Base-by-base conservation (phyloP, 176 grass and related monocot genomes). In the Hordeum vulgare region DNA sequence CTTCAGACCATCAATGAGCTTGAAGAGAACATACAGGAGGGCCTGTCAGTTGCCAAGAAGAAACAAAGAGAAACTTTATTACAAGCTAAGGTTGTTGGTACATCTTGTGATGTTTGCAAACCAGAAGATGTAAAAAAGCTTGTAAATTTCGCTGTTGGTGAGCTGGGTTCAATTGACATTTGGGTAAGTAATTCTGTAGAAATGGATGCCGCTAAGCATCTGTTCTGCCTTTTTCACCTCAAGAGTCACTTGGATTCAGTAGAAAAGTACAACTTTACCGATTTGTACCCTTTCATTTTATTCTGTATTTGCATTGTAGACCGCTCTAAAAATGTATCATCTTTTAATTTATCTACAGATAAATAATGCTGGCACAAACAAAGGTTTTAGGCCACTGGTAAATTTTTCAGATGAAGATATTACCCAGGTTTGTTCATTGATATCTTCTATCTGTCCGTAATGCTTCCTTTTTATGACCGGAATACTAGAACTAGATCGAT, bases 321-420 rank as follows among this genome's bases (percentile, higher is more conserved):
- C 66, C 41, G 35, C 40, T 21, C 25, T 84, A 77, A 60, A 68
- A 71, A 80, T 70, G 64, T 37, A 57, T 18, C 31, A 8, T 31
- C 71, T 86, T 31, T 86, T 87, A 82, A 64, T 33, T 54, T 90
- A 42, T 94, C 27, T 75, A 41, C 88, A 99, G 97, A 99, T 99
- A 80, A 99, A 99, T 81, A 99, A 99, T 89, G 97, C 97, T 90
- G 97, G 97, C 57, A 92, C 84, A 75, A 99, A 99, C 80, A 99
- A 99, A 91, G 97, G 97, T 66, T 99, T 99, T 84, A 89, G 97
- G 81, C 93, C 97, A 26, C 74, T 99, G 4, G 73, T 99, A 59
- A 90, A 86, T n/a, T 99, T 99, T 81, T 92, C 93, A 60, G 93
- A 99, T 82, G 97, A 99, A 81, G 97, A 99, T 75, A 99, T 99